phyloP scores from a whole-genome alignment of 225 moss, liverwort and hornwort species.

The Sphagnum contortum region DNA sequence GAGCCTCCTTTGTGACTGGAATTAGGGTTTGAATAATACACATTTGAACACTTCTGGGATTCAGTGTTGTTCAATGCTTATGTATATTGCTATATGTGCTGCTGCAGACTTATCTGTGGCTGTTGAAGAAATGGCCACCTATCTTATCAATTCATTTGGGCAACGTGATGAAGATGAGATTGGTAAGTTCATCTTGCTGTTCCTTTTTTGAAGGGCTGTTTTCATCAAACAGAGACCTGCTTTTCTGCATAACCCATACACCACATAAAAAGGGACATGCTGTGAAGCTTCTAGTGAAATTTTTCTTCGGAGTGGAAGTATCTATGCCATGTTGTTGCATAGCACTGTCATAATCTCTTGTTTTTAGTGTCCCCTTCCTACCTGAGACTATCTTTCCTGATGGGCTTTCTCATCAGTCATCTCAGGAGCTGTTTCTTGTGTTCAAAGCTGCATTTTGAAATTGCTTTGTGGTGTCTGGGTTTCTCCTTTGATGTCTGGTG shows the following conservation, averaged over 20 bases:
- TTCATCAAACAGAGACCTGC: not conserved
- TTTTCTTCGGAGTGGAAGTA: too few species aligned
- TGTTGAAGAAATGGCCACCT: constrained; percentile 51
- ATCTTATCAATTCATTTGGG: constrained; percentile 51
- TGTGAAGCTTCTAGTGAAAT: too few species aligned
- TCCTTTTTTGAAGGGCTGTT: constrained; percentile 2
- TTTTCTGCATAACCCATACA: not conserved
- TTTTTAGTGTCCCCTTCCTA: too few species aligned
- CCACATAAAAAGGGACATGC: too few species aligned
- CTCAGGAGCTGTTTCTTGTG: too few species aligned
- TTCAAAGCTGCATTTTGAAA: too few species aligned
- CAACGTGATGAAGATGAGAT: constrained; percentile 46
- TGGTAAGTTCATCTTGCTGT: constrained; percentile 25
- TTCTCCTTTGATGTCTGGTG: too few species aligned
- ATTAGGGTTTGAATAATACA: not conserved
- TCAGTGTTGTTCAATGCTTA: not conserved
- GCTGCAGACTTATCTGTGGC: constrained; percentile 53
- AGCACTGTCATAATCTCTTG: too few species aligned
- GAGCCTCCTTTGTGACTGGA: not conserved
- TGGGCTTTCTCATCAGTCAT: too few species aligned
- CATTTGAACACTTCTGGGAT: not conserved
- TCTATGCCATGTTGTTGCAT: too few species aligned
- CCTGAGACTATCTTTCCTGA: too few species aligned
- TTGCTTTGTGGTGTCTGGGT: too few species aligned
- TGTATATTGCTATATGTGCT: constrained; percentile 3